A percentile compares a stretch with the other conserved stretches of the same genome.
These are phyloP conservation scores for Aspergillus ustus DNA, from an alignment of 2,329 filamentous ascomycete genomes.

Conservation along the genomic window DNA sequence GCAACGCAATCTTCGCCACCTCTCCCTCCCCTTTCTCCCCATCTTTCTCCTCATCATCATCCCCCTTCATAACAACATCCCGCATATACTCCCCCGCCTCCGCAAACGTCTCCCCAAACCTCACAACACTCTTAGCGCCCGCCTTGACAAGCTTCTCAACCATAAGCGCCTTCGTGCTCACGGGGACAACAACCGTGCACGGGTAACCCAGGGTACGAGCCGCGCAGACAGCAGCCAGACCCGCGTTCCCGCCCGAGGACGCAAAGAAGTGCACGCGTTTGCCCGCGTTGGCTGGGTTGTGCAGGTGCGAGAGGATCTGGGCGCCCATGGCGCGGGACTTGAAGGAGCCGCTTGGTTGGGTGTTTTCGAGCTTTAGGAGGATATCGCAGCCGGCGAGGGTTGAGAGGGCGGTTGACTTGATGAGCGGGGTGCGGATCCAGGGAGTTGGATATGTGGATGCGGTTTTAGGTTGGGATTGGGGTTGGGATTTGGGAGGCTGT, in stretches of 20 bases:
- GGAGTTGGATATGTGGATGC: constrained; percentile 48
- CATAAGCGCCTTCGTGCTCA: constrained; percentile 69
- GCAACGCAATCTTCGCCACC: constrained; percentile 47
- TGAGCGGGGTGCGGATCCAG: constrained; percentile 74
- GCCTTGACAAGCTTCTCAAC: constrained; percentile 70
- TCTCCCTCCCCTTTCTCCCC: constrained; percentile 29
- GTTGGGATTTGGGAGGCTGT: background rate
- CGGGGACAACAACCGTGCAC: constrained; percentile 76
- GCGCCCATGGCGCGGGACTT: constrained; percentile 78
- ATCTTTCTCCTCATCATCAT: constrained; percentile 25
- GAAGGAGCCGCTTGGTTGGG: constrained; percentile 85
- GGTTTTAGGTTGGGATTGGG: background rate
- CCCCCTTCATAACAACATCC: constrained; percentile 50
- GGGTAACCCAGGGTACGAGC: constrained; percentile 66
- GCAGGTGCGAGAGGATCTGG: constrained; percentile 62
- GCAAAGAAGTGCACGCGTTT: constrained; percentile 73
- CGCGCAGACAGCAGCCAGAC: constrained; percentile 77
- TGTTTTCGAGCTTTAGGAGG: constrained; percentile 82
- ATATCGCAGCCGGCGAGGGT: constrained; percentile 76
- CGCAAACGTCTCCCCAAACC: constrained; percentile 69
- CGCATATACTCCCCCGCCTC: constrained; percentile 72
- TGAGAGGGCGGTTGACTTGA: constrained; percentile 69
- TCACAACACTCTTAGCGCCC: constrained; percentile 68
- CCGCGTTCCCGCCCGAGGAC: constrained; percentile 82
- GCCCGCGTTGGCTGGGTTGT: constrained; percentile 45